phyloP scores from a whole-genome alignment of 306 rosid species.

The Canavalia ensiformis region DNA sequence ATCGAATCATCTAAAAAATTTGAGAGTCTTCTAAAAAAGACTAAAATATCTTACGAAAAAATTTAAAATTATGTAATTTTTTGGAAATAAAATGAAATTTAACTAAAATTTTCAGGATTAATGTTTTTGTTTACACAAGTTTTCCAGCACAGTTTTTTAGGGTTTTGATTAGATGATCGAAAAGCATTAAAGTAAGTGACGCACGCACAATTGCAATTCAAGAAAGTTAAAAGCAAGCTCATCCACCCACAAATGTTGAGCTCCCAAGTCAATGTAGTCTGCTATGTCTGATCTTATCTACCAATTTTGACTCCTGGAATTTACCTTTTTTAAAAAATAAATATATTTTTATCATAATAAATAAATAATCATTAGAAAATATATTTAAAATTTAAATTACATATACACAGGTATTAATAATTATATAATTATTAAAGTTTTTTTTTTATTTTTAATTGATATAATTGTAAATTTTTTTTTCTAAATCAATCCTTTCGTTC shows the following conservation, averaged over 20 bases:
- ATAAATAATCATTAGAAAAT: neutral
- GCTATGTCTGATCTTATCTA: neutral
- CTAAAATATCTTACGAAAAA: too few relatives aligned
- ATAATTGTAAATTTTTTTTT: neutral
- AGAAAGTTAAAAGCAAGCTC: neutral
- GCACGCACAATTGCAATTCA: too few relatives aligned
- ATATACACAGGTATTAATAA: neutral
- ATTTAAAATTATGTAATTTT: too few relatives aligned
- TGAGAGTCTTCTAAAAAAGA: too few relatives aligned
- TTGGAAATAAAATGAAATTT: too few relatives aligned
- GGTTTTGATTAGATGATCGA: too few relatives aligned
- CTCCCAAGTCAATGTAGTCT: neutral
- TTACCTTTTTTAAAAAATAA: neutral
- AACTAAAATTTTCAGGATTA: too few relatives aligned
- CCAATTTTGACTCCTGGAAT: neutral
- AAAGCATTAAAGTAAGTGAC: too few relatives aligned
- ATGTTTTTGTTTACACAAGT: too few relatives aligned
- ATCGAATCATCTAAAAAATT: too few relatives aligned
- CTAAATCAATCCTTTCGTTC: neutral
- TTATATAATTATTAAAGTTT: neutral
- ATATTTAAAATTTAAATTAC: too few relatives aligned
- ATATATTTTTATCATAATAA: neutral
- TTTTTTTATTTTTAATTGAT: neutral
- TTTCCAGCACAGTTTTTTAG: too few relatives aligned
- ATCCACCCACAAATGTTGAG: neutral